phyloP scores from a whole-genome alignment of 208 protist genomes.

The Sergeia podlipaevii region DNA sequence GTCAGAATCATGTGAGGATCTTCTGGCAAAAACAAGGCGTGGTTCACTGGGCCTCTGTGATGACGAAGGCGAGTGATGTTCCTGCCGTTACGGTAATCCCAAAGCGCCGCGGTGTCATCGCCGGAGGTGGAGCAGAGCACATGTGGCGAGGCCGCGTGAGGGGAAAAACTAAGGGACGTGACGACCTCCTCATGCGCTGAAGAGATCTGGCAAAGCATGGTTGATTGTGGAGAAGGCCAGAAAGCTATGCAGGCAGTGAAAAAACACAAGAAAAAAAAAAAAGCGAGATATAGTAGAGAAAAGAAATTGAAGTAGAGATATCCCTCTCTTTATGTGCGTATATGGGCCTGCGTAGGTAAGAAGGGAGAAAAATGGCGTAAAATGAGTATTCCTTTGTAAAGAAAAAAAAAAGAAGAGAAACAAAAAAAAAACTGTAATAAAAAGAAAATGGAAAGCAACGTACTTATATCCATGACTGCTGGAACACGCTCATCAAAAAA shows the following conservation, averaged over 20 bases:
- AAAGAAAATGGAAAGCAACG: conserved; percentile 5
- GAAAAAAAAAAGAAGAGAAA: conserved; percentile 10
- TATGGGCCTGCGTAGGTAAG: too few species aligned
- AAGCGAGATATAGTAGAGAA: neutral
- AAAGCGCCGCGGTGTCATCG: conserved; percentile 80
- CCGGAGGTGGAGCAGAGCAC: conserved; percentile 77
- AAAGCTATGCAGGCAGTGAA: neutral
- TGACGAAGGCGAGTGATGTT: conserved; percentile 16
- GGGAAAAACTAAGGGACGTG: conserved; percentile 69
- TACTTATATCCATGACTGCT: too few species aligned
- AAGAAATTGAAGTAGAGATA: neutral
- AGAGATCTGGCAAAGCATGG: conserved; percentile 44
- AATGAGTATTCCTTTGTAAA: conserved; percentile 9
- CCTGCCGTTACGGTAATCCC: conserved; percentile 38
- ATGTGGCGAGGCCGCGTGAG: conserved; percentile 23
- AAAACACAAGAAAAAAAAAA: conserved; percentile 10
- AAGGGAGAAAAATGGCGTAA: neutral
- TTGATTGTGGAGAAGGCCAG: neutral
- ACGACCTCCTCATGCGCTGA: conserved; percentile 72
- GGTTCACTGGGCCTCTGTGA: conserved; percentile 72
- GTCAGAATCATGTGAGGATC: conserved; percentile 43
- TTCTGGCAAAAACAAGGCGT: conserved; percentile 54
- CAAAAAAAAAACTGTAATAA: conserved; percentile 1
- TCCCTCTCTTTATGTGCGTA: too few species aligned
- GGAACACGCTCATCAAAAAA: too few species aligned